phyloP scores from a whole-genome alignment of 805 yeast species.

The Yamadazyma endophytica region DNA sequence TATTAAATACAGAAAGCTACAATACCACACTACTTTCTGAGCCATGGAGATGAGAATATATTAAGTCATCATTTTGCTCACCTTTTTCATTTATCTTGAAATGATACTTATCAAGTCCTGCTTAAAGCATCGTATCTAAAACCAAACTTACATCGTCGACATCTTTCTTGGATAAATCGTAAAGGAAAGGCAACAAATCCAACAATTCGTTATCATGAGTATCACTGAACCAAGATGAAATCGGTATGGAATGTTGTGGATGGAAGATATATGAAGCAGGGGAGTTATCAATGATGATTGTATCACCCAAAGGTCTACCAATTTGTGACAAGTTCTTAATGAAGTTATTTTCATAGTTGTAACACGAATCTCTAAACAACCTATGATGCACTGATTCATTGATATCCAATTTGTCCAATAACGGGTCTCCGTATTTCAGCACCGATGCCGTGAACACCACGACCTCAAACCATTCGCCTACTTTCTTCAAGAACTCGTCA shows the following conservation, averaged over 20 bases:
- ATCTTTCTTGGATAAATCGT: constrained; percentile 67
- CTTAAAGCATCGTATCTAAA: constrained; percentile 59
- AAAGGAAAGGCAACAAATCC: constrained; percentile 86
- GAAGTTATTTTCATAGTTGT: constrained; percentile 88
- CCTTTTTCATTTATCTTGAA: no score
- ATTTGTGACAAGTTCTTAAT: constrained; percentile 90
- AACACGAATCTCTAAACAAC: constrained; percentile 90
- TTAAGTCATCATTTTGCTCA: no score
- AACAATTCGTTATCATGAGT: constrained; percentile 93
- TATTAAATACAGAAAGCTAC: no score
- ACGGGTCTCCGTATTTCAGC: constrained; percentile 92
- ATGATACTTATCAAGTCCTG: constrained; percentile 13
- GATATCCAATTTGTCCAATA: constrained; percentile 83
- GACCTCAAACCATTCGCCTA: constrained; percentile 86
- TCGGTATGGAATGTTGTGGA: constrained; percentile 96
- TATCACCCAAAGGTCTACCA: constrained; percentile 84
- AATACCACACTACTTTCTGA: no score
- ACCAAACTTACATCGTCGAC: constrained; percentile 86
- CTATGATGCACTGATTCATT: constrained; percentile 79
- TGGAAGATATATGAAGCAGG: constrained; percentile 98
- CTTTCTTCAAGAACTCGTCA: constrained; percentile 80
- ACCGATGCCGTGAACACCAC: constrained; percentile 98
- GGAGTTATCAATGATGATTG: constrained; percentile 91
- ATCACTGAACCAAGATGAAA: constrained; percentile 97
- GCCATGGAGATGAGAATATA: no score